phyloP scores from a whole-genome alignment of 495 filamentous ascomycete species.

The Oleoguttula mirabilis region DNA sequence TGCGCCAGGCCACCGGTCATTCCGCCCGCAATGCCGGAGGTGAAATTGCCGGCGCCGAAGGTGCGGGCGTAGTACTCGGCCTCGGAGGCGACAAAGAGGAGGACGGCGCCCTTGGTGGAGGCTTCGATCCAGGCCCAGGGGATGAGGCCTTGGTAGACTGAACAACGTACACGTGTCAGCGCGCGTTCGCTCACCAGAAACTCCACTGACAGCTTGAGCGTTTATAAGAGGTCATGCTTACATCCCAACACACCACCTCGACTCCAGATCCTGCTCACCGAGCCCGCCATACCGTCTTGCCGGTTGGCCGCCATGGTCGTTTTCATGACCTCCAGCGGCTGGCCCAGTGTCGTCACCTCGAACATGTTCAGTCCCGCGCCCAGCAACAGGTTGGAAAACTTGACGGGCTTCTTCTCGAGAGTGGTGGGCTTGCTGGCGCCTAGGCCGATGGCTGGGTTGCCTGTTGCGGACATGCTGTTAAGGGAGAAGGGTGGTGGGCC shows the following conservation, averaged over 20 bases:
- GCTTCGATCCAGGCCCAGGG: slow-evolving; percentile 99
- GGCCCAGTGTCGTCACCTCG: slow-evolving; percentile 83
- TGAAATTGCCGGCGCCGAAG: slow-evolving; percentile 74
- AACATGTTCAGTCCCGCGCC: slow-evolving; percentile 97
- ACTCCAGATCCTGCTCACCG: slow-evolving; percentile 78
- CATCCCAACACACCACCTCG: slow-evolving; percentile 92
- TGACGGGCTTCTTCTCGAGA: slow-evolving; percentile 98
- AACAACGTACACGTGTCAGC: slow-evolving; percentile 20
- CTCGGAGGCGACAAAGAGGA: slow-evolving; percentile 97
- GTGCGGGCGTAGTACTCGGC: slow-evolving; percentile 82
- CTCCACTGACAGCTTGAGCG: neutral
- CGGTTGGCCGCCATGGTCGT: slow-evolving; percentile 98
- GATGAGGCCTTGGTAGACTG: slow-evolving; percentile 99
- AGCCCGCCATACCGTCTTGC: slow-evolving; percentile 69
- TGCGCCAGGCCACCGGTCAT: slow-evolving; percentile 92
- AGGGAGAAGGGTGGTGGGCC: slow-evolving; percentile 18
- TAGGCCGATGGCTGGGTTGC: slow-evolving; percentile 35
- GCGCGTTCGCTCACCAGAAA: neutral
- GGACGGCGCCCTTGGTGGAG: slow-evolving; percentile 96
- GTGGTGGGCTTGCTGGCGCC: slow-evolving; percentile 36
- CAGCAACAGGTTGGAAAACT: slow-evolving; percentile 96
- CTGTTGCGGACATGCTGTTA: slow-evolving; percentile 22
- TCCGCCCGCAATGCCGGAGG: slow-evolving; percentile 78
- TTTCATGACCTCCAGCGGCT: slow-evolving; percentile 97
- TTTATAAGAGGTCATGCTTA: slow-evolving; percentile 46